These are phyloP conservation scores for Syncephalastrum monosporum DNA, from an alignment of 371 early-diverging fungal genomes.

Conservation along the genomic window DNA sequence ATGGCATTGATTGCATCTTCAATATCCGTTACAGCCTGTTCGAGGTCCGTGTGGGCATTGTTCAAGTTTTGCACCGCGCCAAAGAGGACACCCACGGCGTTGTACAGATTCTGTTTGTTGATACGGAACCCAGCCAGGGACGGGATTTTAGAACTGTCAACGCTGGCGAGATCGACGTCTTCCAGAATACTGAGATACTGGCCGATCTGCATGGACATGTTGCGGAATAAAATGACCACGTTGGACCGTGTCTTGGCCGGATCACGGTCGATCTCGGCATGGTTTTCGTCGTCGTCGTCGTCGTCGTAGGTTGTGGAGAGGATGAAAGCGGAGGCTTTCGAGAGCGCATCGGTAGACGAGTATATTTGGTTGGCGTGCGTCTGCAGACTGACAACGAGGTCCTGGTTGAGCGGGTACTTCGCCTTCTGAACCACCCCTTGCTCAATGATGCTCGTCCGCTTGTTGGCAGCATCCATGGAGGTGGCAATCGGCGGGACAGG, in stretches of 20 bases:
- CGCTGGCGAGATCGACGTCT: constrained; percentile 31
- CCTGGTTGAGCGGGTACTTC: constrained; percentile 45
- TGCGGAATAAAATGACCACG: constrained; percentile 47
- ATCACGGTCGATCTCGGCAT: constrained; percentile 5
- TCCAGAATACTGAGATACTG: constrained; percentile 40
- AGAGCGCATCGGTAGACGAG: constrained; percentile 41
- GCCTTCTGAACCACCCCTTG: constrained; percentile 19
- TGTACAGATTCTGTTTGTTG: constrained; percentile 67
- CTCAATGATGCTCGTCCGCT: constrained; percentile 6
- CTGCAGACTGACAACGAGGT: constrained; percentile 44
- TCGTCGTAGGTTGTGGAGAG: constrained; percentile 3
- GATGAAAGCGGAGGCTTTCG: constrained; percentile 32
- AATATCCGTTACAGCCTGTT: constrained; percentile 26
- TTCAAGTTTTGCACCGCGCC: constrained; percentile 65
- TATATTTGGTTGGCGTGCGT: constrained; percentile 48
- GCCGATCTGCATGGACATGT: constrained; percentile 41
- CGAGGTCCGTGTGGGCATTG: constrained; percentile 32
- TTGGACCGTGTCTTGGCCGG: constrained; percentile 30
- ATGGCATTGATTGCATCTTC: constrained; percentile 41
- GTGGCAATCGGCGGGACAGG: background rate
- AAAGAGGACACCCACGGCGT: constrained; percentile 65
- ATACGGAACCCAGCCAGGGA: constrained; percentile 60
- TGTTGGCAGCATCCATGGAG: background rate
- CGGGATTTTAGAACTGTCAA: constrained; percentile 29
- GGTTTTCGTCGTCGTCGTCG: constrained; percentile 5